Evolutionary conservation across 139 green algal genomes (phyloP), one percentile per base, ranked within the genome.

Genomic region (Chlamydomonas asymmetrica): DNA sequence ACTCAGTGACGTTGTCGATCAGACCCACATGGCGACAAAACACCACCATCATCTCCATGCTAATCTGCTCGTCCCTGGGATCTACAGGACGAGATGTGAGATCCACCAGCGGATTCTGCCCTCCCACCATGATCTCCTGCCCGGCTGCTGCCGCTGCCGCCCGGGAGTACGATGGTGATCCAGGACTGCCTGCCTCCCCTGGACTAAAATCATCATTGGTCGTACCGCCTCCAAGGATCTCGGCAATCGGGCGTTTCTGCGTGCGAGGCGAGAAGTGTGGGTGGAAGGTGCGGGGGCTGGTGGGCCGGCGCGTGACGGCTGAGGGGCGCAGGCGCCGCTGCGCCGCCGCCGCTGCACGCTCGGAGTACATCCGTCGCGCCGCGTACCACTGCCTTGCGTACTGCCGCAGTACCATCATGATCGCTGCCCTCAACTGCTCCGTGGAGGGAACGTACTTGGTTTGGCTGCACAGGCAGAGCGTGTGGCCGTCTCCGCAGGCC

Each of bases 1-100:
- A 77, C 71, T 77, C 71, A 25, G 22, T 39, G 59, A 77, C 62
- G 59, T 77, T 77, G 71, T 77, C 71, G 27, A 77, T 69, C 32
- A 77, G 71, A 25, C 71, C 71, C 5, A 59, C 71, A 32, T 77
- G 71, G 41, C 71, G 68, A 40, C 57, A 69, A 43, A 77, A 70
- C 59, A 77, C 71, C 59, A 77, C 23, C 57, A 77, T 32, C 71
- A 77, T 77, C 40, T 77, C 71, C 41, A 77, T 43, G 8, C 59
- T 61, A 16, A 31, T 40, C 41, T 70, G 59, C 59, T 77, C 71
- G 59, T 77, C 71, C 41, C 71, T 57, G 6, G 59, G 59, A 43
- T 77, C 71, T 34, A 43, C 31, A 5, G 71, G 71, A 3, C 59
- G 71, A 41, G 41, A 57, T 18, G 65, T 59, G 41, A 69, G 25